Percentiles rank a stretch among this genome's conserved stretches.
These are phyloP conservation scores for Didymella segeticola DNA, from an alignment of 2,329 filamentous ascomycete genomes.

Conservation along the genomic window DNA sequence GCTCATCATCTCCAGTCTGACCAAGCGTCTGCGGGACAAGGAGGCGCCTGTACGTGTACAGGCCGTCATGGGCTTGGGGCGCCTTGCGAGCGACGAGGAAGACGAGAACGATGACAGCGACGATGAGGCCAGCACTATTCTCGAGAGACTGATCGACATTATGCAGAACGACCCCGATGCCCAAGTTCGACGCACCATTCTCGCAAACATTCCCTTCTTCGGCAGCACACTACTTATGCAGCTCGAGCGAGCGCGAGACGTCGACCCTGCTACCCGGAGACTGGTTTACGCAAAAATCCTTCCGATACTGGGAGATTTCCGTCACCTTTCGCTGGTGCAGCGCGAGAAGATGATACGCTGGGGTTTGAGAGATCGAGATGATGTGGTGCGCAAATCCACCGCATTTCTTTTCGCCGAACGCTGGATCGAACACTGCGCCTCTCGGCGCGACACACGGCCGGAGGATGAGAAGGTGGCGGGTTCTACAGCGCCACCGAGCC, in stretches of 20 bases:
- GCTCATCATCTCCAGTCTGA: slow-evolving; percentile 76
- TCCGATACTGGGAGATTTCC: slow-evolving; percentile 90
- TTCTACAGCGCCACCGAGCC: slow-evolving; percentile 55
- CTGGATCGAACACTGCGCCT: slow-evolving; percentile 97
- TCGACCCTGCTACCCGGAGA: slow-evolving; percentile 82
- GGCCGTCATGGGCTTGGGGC: slow-evolving; percentile 86
- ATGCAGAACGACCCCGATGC: slow-evolving; percentile 94
- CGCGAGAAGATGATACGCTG: slow-evolving; percentile 93
- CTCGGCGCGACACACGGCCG: slow-evolving; percentile 65
- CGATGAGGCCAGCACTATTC: slow-evolving; percentile 70
- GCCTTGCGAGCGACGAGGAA: slow-evolving; percentile 73
- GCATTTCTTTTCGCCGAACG: slow-evolving; percentile 88
- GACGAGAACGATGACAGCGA: slow-evolving; percentile 70
- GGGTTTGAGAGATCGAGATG: slow-evolving; percentile 92
- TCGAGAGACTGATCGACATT: slow-evolving; percentile 84
- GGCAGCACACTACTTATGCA: slow-evolving; percentile 84
- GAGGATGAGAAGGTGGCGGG: slow-evolving; percentile 61
- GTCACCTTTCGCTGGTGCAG: slow-evolving; percentile 91
- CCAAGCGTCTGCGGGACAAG: slow-evolving; percentile 91
- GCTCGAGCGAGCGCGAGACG: slow-evolving; percentile 87
- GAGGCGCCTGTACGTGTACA: slow-evolving; percentile 91
- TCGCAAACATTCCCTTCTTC: slow-evolving; percentile 88
- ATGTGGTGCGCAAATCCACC: slow-evolving; percentile 90
- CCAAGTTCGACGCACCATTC: slow-evolving; percentile 85
- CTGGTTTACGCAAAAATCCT: slow-evolving; percentile 87